Evolutionary conservation across 108 stramenopile genomes (phyloP), one percentile per base, ranked within the genome.

Genomic region (Aurantiochytrium sp.): DNA sequence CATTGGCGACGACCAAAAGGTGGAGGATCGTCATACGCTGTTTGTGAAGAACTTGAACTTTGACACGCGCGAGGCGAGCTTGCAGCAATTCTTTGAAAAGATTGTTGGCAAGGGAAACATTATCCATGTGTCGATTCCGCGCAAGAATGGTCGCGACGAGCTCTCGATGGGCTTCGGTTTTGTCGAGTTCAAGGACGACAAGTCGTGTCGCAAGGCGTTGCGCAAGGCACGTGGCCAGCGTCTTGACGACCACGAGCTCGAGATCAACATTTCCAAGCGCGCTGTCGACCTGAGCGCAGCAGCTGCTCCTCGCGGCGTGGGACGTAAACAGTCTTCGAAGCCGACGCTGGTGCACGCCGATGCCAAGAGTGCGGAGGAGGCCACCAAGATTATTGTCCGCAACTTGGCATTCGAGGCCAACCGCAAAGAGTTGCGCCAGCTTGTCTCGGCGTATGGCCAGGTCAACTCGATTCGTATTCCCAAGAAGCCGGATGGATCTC

Each of bases 341-440:
- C 49, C 45, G 18, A 25, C 76, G 12, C 51, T 83, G 18, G 76
- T 53, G n/a, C 45, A 47, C 19, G 21, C 72, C 19, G 69, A 29
- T 5, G 21, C 49, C 18, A 47, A 21, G 44, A 19, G 12, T 4
- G 64, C 88, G 8, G 87, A 35, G 42, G 35, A 73, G 60, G 35
- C 12, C 23, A 51, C 72, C 8, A 99, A 99, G 94, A 91, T 99
- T 21, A 94, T 99, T 87, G 96, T 98, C 44, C 95, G 97, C 44
- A 99, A 99, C 72, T 95, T 99, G 28, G 97, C 99, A 5, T 99
- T 99, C 72, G 95, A 98, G 90, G 98, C 98, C 5, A 97, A 96
- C 6, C 91, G 95, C 5, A 93, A 92, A 45, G 99, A 99, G 87
- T 60, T 99, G 18, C 90, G 97, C 8, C 92, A 96, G 91, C 93